phyloP scores from a whole-genome alignment of 495 filamentous ascomycete genomes.

The Aspergillus conjunctus region DNA sequence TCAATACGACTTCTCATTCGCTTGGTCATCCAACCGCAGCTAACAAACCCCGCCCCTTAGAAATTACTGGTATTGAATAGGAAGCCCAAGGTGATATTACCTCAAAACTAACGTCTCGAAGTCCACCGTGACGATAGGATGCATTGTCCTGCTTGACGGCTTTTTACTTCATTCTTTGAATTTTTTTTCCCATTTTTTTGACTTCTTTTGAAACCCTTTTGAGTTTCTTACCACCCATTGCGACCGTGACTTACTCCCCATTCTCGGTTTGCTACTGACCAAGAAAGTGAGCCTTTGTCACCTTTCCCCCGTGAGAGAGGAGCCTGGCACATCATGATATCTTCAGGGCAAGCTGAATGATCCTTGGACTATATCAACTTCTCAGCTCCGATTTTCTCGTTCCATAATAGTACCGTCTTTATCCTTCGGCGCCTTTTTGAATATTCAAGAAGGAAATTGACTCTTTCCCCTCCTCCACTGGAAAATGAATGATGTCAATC shows the following conservation, averaged over 20 bases:
- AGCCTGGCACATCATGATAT: background rate
- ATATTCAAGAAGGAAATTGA: no score
- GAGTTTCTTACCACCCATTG: background rate
- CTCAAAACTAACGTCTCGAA: background rate
- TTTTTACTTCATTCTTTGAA: background rate
- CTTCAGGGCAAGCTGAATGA: no score
- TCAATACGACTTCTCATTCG: slow-evolving; percentile 18
- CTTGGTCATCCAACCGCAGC: background rate
- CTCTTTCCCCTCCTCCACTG: no score
- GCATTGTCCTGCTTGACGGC: background rate
- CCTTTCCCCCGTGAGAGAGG: background rate
- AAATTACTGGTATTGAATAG: background rate
- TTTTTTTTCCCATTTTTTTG: background rate
- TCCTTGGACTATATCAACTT: no score
- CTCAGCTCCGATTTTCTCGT: no score
- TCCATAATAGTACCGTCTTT: no score
- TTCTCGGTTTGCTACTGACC: background rate
- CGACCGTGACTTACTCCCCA: background rate
- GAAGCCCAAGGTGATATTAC: background rate
- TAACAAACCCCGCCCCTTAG: background rate
- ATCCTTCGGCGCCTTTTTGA: no score
- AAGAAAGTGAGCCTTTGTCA: background rate
- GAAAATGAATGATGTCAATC: background rate
- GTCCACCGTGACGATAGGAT: background rate
- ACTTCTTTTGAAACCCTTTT: background rate